Percentiles rank a stretch among this genome's conserved stretches.
phyloP scores from a whole-genome alignment of 139 green algal species.

The Pseudopediastrum boryanum region DNA sequence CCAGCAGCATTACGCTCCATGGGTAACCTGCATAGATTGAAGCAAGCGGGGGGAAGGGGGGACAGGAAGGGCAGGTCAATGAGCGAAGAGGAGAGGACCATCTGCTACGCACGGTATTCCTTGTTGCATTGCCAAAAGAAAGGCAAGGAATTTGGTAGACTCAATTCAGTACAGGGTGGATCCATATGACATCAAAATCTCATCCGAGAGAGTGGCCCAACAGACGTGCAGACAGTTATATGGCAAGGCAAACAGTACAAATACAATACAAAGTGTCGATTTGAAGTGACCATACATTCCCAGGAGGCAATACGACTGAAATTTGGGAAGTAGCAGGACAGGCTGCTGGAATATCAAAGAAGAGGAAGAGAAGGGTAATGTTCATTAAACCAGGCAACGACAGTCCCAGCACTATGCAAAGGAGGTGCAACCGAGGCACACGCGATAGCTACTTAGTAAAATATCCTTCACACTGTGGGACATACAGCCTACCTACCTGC shows the following conservation, averaged over 20 bases:
- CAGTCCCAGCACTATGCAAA: too few species aligned
- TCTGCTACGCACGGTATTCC: background rate
- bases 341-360: background rate
- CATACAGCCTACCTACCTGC: background rate
- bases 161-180: background rate
- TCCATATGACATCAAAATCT: background rate
- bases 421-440: too few species aligned
- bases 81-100: background rate
- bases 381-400: too few species aligned
- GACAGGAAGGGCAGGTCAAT: background rate
- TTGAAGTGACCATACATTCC: too few species aligned
- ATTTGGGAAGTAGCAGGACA: too few species aligned
- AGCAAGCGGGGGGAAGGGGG: background rate
- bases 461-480: too few species aligned
- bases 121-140: background rate
- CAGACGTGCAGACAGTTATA: too few species aligned
- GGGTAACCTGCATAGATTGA: slow-evolving; percentile 7
- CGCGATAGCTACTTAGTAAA: too few species aligned
- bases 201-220: too few species aligned
- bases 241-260: too few species aligned
- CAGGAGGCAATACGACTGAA: background rate
- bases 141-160: background rate
- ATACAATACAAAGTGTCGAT: too few species aligned
- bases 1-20: slow-evolving; percentile 1
- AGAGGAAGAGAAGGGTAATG: too few species aligned